Conservation (phyloP, 768 basidiomycete genomes). For the Tylopilus cervinicoccineus region DNA sequence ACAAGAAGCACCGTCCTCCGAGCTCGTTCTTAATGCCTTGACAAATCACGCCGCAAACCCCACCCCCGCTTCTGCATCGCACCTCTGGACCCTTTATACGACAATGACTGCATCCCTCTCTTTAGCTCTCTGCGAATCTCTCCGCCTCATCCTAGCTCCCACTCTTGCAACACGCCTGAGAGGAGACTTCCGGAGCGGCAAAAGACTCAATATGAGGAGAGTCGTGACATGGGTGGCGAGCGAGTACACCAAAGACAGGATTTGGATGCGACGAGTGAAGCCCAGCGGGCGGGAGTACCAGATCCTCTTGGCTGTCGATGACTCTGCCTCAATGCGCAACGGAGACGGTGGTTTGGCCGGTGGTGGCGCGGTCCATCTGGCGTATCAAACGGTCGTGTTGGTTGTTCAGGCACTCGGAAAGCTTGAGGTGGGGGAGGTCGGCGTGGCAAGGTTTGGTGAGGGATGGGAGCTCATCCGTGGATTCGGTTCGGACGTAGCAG, state of each 20-base stretch:
- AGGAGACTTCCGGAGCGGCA: conserved; percentile 97
- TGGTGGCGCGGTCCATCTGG: conserved; percentile 64
- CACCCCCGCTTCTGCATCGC: conserved; percentile 41
- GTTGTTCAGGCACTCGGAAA: conserved; percentile 87
- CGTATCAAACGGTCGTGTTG: conserved; percentile 89
- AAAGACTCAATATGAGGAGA: conserved; percentile 98
- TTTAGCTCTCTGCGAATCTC: conserved; percentile 89
- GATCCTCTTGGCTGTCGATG: conserved; percentile 89
- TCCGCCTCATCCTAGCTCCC: conserved; percentile 93
- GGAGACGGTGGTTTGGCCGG: conserved; percentile 7
- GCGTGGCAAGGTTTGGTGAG: conserved; percentile 87
- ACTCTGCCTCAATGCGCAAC: conserved; percentile 85
- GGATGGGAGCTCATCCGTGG: conserved; percentile 83
- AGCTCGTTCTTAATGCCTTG: conserved; percentile 21
- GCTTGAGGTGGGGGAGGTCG: conserved; percentile 94
- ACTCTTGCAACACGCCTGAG: conserved; percentile 90
- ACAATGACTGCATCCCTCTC: conserved; percentile 89
- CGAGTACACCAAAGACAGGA: conserved; percentile 99
- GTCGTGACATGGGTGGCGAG: conserved; percentile 97
- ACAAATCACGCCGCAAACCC: conserved; percentile 18
- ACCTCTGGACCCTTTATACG: conserved; percentile 91
- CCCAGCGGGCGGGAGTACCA: conserved; percentile 96
- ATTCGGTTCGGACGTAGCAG: conserved; percentile 82
- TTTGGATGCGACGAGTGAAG: conserved; percentile 93
- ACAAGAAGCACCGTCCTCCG: conserved; percentile 13